phyloP scores from a whole-genome alignment of 2,329 filamentous ascomycete species.

The Dactylellina cionopaga region DNA sequence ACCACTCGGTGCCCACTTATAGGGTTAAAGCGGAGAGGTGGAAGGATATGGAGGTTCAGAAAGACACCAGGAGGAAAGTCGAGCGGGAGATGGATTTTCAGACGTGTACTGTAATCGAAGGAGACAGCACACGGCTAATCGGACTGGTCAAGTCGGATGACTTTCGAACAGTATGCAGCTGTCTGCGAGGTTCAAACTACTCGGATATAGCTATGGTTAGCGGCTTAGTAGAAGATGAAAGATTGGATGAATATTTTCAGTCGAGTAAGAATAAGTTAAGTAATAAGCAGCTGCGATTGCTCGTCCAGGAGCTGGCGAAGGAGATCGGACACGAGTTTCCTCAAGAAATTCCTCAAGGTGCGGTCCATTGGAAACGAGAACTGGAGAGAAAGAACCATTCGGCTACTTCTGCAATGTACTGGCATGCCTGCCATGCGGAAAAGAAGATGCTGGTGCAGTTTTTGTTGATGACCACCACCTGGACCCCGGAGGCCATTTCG shows the following conservation, averaged over 20 bases:
- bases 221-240: conserved; percentile 32
- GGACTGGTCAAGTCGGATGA: conserved; percentile 41
- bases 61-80: conserved; percentile 33
- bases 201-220: conserved; percentile 38
- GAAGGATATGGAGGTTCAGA: conserved; percentile 7
- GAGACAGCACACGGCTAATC: conserved; percentile 9
- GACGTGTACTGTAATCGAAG: conserved; percentile 21
- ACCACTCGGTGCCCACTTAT: conserved; percentile 6
- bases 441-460: conserved; percentile 46
- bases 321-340: conserved; percentile 42
- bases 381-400: conserved; percentile 31
- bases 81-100: conserved; percentile 29
- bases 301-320: conserved; percentile 28
- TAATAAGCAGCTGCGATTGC: conserved; percentile 26
- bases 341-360: conserved; percentile 30
- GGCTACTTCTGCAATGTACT: conserved; percentile 17
- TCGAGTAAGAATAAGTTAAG: no score
- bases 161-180: conserved; percentile 44
- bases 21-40: conserved; percentile 24
- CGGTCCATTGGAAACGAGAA: conserved; percentile 38
- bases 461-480: conserved; percentile 34
- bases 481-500: conserved; percentile 24
- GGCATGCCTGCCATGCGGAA: conserved; percentile 42
- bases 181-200: conserved; percentile 26
- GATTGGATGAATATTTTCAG: conserved; percentile 11